phyloP scores from a whole-genome alignment of 2,329 filamentous ascomycete species.

The Phoma herbarum region DNA sequence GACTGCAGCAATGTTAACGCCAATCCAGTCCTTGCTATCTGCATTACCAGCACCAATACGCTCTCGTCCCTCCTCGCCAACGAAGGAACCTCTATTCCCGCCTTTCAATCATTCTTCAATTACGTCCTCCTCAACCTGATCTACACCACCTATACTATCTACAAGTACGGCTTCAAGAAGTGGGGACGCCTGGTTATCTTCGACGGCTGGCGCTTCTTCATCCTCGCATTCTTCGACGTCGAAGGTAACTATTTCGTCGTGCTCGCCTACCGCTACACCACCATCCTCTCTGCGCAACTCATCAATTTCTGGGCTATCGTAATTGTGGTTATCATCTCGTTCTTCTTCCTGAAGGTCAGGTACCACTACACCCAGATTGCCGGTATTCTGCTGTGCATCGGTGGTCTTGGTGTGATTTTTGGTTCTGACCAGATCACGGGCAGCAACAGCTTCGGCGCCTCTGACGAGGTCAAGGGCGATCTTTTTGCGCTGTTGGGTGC shows the following conservation, averaged over 20 bases:
- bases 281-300: constrained; percentile 89
- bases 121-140: constrained; percentile 84
- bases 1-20: not conserved
- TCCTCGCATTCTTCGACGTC: constrained; percentile 92
- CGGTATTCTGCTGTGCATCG: constrained; percentile 90
- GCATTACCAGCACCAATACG: constrained; percentile 92
- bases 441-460: constrained; percentile 71
- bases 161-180: constrained; percentile 77
- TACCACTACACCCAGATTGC: constrained; percentile 87
- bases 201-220: constrained; percentile 90
- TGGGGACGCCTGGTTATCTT: constrained; percentile 70
- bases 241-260: constrained; percentile 99
- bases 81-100: constrained; percentile 80
- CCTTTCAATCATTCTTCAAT: constrained; percentile 96
- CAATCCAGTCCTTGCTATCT: constrained; percentile 64
- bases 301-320: constrained; percentile 99
- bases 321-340: constrained; percentile 85
- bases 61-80: constrained; percentile 78
- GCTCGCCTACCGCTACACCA: constrained; percentile 86
- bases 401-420: constrained; percentile 87
- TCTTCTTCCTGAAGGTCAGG: constrained; percentile 82
- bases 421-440: constrained; percentile 87
- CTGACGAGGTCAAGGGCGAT: constrained; percentile 87
- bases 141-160: constrained; percentile 82
- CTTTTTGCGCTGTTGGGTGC: constrained; percentile 90